These are phyloP conservation scores for Trichaptum fuscoviolaceum DNA, from an alignment of 768 basidiomycete species.

Conservation along the genomic window DNA sequence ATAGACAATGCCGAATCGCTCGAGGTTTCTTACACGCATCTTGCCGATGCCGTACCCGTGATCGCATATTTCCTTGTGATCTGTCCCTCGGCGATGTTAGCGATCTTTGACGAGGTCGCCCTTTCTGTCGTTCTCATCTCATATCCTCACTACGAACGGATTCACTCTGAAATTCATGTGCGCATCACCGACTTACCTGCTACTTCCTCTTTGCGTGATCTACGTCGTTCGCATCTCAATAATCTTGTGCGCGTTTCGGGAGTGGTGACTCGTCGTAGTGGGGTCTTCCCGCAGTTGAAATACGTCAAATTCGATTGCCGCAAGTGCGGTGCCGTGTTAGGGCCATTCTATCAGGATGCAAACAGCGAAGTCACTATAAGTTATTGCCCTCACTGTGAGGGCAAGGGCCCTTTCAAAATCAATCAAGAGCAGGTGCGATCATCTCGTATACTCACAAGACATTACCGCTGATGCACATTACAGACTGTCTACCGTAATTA, in stretches of 20 bases:
- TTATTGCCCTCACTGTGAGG: slow-evolving; percentile 91
- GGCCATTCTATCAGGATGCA: slow-evolving; percentile 98
- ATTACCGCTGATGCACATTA: not conserved
- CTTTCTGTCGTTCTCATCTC: slow-evolving; percentile 91
- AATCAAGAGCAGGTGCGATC: slow-evolving; percentile 86
- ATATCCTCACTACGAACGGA: slow-evolving; percentile 93
- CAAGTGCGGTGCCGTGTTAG: slow-evolving; percentile 90
- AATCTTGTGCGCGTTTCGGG: slow-evolving; percentile 93
- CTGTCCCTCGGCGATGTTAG: slow-evolving; percentile 87
- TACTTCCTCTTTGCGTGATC: slow-evolving; percentile 84
- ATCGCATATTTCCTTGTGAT: slow-evolving; percentile 97
- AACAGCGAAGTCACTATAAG: slow-evolving; percentile 91
- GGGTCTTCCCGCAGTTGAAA: slow-evolving; percentile 98
- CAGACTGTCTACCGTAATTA: slow-evolving; percentile 98
- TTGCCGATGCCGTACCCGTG: slow-evolving; percentile 88
- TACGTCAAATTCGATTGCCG: slow-evolving; percentile 98
- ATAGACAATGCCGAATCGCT: slow-evolving; percentile 94
- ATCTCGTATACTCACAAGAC: not conserved
- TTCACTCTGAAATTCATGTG: slow-evolving; percentile 97
- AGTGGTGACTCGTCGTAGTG: slow-evolving; percentile 91
- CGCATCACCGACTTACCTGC: slow-evolving; percentile 93
- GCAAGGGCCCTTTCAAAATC: slow-evolving; percentile 91
- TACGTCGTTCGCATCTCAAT: slow-evolving; percentile 89
- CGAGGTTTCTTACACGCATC: slow-evolving; percentile 95
- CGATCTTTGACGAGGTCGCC: slow-evolving; percentile 93